Conservation (phyloP, 192 early-diverging fungal genomes). For the Linderina pennispora region DNA sequence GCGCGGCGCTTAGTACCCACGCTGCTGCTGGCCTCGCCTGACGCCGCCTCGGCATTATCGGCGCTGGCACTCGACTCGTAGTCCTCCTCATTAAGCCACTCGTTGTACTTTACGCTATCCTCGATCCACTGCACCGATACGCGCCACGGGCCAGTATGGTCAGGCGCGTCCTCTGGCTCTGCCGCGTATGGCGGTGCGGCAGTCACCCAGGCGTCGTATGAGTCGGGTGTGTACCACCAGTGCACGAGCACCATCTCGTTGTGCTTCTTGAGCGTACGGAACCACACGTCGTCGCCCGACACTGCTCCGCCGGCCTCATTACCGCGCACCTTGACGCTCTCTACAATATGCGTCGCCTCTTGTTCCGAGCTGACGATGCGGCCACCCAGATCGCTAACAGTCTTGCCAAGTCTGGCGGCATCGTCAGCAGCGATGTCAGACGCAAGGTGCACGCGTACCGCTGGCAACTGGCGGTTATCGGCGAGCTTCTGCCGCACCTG, state of each 20-base stretch:
- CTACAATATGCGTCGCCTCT: slow-evolving; percentile 28
- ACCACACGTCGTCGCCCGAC: slow-evolving; percentile 30
- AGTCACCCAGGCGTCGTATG: slow-evolving; percentile 68
- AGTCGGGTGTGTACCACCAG: slow-evolving; percentile 80
- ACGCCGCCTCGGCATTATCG: too few relatives aligned
- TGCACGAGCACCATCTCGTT: slow-evolving; percentile 60
- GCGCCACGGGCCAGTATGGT: slow-evolving; percentile 63
- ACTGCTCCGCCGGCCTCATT: background rate
- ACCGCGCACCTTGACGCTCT: slow-evolving; percentile 8
- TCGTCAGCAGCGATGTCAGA: slow-evolving; percentile 10
- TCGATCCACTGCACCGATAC: slow-evolving; percentile 67
- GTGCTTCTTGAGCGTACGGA: slow-evolving; percentile 38
- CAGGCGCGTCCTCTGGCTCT: slow-evolving; percentile 54
- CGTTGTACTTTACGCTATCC: slow-evolving; percentile 67
- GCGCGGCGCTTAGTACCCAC: slow-evolving; percentile 41
- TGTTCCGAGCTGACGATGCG: slow-evolving; percentile 9
- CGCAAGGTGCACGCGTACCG: slow-evolving; percentile 19
- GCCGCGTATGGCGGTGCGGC: slow-evolving; percentile 55
- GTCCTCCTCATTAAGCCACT: slow-evolving; percentile 87
- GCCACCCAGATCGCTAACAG: slow-evolving; percentile 18
- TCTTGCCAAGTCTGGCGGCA: slow-evolving; percentile 6
- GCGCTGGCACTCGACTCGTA: slow-evolving; percentile 51
- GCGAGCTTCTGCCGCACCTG: slow-evolving; percentile 31
- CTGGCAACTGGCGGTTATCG: slow-evolving; percentile 30
- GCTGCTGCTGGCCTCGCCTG: too few relatives aligned